phyloP scores from a whole-genome alignment of 352 stramenopile species.

The Phytophthora citrophthora region DNA sequence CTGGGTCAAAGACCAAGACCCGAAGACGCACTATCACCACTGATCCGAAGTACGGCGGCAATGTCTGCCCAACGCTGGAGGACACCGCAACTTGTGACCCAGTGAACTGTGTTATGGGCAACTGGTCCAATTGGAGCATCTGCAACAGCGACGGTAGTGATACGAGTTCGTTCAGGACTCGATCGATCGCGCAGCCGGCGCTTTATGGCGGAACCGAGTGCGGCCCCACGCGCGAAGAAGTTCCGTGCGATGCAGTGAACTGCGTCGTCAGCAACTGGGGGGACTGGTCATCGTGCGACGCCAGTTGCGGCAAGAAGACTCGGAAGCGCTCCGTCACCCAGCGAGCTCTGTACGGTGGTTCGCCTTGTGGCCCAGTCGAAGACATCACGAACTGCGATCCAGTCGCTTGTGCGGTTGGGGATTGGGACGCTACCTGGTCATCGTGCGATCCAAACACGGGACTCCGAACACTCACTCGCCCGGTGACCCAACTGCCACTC shows the following conservation, averaged over 20 bases:
- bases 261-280: conserved; percentile 53
- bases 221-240: conserved; percentile 32
- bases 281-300: conserved; percentile 49
- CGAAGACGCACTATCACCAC: conserved; percentile 32
- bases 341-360: conserved; percentile 41
- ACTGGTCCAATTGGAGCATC: conserved; percentile 41
- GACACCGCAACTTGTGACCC: conserved; percentile 48
- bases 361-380: conserved; percentile 40
- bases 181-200: conserved; percentile 29
- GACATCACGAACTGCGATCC: conserved; percentile 48
- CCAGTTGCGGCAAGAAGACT: conserved; percentile 46
- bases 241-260: conserved; percentile 55
- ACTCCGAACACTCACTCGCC: conserved; percentile 44
- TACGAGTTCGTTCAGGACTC: conserved; percentile 37
- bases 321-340: conserved; percentile 40
- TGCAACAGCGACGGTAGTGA: conserved; percentile 36
- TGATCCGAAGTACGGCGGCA: conserved; percentile 44
- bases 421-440: conserved; percentile 44
- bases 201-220: conserved; percentile 51
- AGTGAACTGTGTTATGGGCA: conserved; percentile 49
- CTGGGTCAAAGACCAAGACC: conserved; percentile 44
- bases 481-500: conserved; percentile 34
- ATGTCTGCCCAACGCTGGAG: conserved; percentile 29
- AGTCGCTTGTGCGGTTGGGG: conserved; percentile 47
- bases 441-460: conserved; percentile 39